A percentile compares a stretch with the other conserved stretches of the same genome.
Evolutionary conservation across 169 alveolate genomes (phyloP).

Genomic region (Fabrea salina): DNA sequence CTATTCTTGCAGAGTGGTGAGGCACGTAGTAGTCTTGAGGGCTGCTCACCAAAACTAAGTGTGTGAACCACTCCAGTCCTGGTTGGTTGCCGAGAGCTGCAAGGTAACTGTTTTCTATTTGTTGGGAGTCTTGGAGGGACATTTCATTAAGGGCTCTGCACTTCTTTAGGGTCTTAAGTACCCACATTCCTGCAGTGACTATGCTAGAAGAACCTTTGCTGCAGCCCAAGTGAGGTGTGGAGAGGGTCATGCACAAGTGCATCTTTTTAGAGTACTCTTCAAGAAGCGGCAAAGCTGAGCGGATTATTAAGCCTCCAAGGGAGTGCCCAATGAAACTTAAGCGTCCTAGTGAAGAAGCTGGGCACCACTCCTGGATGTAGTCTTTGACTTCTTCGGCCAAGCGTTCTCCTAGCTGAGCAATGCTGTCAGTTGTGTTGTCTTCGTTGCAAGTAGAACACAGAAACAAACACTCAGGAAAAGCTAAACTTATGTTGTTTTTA

Average conservation of each 20-base stretch:
- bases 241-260: slow-evolving; percentile 72
- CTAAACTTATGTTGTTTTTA: slow-evolving; percentile 62
- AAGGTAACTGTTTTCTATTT: slow-evolving; percentile 67
- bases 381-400: slow-evolving; percentile 71
- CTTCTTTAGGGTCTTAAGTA: slow-evolving; percentile 74
- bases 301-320: slow-evolving; percentile 82
- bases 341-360: slow-evolving; percentile 62
- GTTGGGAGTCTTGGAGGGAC: slow-evolving; percentile 67
- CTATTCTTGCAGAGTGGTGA: slow-evolving; percentile 77
- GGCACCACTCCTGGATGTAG: slow-evolving; percentile 58
- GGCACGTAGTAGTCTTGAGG: slow-evolving; percentile 83
- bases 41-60: slow-evolving; percentile 64
- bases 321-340: slow-evolving; percentile 84
- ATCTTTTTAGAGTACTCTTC: slow-evolving; percentile 65
- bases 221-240: slow-evolving; percentile 87
- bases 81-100: slow-evolving; percentile 58
- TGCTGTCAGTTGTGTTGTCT: slow-evolving; percentile 73
- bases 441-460: slow-evolving; percentile 72
- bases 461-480: slow-evolving; percentile 73
- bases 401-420: slow-evolving; percentile 75
- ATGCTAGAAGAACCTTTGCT: slow-evolving; percentile 55
- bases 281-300: slow-evolving; percentile 81
- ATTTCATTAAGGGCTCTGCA: slow-evolving; percentile 67
- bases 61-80: slow-evolving; percentile 76
- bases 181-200: slow-evolving; percentile 66